Conservation (phyloP, 768 basidiomycete species). For the Galerina sulciceps region DNA sequence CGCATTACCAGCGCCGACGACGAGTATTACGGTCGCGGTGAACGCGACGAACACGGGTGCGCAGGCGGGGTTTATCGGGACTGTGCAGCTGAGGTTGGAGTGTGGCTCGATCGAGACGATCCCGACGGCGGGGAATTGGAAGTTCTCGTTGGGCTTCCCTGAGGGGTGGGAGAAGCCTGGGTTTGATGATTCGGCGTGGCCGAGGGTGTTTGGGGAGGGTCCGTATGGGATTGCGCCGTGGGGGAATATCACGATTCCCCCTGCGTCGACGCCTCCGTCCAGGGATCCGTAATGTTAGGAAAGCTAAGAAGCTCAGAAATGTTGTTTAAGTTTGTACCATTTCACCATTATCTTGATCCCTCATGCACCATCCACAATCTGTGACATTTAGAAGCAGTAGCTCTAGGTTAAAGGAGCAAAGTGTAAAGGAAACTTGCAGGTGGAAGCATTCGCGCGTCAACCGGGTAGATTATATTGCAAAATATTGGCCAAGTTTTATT, state of each 20-base stretch:
- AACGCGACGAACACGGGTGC: background rate
- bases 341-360: too few species aligned
- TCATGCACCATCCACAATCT: too few species aligned
- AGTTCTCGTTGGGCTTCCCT: background rate
- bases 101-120: background rate
- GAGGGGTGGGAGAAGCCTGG: background rate
- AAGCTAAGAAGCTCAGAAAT: too few species aligned
- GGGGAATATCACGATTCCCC: background rate
- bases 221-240: background rate
- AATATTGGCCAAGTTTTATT: too few species aligned
- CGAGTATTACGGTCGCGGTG: background rate
- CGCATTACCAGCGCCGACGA: background rate
- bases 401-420: too few species aligned
- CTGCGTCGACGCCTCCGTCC: background rate
- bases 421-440: too few species aligned
- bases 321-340: too few species aligned
- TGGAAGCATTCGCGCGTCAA: too few species aligned
- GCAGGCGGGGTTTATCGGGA: background rate
- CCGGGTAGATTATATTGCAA: too few species aligned
- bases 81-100: background rate
- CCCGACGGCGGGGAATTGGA: background rate
- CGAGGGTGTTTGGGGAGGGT: background rate
- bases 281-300: background rate
- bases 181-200: background rate
- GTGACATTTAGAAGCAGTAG: too few species aligned